A percentile compares a stretch with the other conserved stretches of the same genome.
phyloP scores from a whole-genome alignment of 495 filamentous ascomycete species.

The Aspergillus sclerotioniger region DNA sequence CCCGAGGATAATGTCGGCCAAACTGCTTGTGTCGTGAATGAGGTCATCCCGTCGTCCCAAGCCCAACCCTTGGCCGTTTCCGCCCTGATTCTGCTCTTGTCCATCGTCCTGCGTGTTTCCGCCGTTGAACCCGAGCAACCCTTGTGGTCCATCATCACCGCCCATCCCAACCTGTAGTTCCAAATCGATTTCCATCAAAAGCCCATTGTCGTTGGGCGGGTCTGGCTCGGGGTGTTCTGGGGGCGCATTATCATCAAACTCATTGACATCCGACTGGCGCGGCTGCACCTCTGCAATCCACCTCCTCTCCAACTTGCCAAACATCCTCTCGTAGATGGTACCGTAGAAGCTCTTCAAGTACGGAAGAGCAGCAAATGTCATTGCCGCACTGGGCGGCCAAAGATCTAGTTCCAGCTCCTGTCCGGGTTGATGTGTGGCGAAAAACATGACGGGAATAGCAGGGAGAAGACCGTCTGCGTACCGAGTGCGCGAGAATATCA shows the following conservation, averaged over 20 bases:
- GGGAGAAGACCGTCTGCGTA: constrained; percentile 59
- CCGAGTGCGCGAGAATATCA: constrained; percentile 59
- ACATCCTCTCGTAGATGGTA: constrained; percentile 61
- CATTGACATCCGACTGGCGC: constrained; percentile 46
- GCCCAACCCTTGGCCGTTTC: constrained; percentile 30
- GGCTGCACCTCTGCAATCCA: constrained; percentile 68
- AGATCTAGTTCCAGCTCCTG: constrained; percentile 43
- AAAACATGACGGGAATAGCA: constrained; percentile 61
- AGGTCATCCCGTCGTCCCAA: constrained; percentile 46
- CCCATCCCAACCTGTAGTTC: constrained; percentile 43
- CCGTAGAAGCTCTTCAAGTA: constrained; percentile 66
- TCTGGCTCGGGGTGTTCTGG: constrained; percentile 45
- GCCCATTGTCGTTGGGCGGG: constrained; percentile 40
- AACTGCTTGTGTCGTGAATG: constrained; percentile 47
- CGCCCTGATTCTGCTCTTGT: constrained; percentile 30
- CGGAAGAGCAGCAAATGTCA: constrained; percentile 67
- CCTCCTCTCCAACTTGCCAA: constrained; percentile 58
- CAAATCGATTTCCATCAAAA: constrained; percentile 47
- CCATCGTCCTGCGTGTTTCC: constrained; percentile 26
- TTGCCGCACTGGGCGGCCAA: constrained; percentile 76
- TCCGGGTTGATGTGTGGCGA: constrained; percentile 47
- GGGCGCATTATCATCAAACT: constrained; percentile 45
- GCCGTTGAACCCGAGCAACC: constrained; percentile 15
- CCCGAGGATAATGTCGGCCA: constrained; percentile 58
- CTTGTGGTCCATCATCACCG: constrained; percentile 30